These are phyloP conservation scores for Harrya chromipes DNA, from an alignment of 768 basidiomycete species.

Conservation along the genomic window DNA sequence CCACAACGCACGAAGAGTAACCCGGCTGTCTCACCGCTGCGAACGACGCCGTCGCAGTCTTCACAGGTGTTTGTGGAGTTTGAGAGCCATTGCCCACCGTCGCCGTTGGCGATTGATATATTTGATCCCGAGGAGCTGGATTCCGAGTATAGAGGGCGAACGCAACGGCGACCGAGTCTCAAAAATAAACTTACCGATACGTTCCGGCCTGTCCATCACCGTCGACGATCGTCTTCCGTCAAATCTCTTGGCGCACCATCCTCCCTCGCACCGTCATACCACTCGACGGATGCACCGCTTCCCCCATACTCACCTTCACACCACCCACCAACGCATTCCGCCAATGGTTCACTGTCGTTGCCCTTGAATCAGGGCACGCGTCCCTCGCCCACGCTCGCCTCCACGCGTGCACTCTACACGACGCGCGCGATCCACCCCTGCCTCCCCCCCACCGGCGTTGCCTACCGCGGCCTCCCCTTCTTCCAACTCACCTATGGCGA, in stretches of 20 bases:
- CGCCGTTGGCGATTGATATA: slow-evolving; percentile 22
- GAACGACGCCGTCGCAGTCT: slow-evolving; percentile 19
- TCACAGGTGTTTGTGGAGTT: slow-evolving; percentile 28
- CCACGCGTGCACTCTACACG: slow-evolving; percentile 54
- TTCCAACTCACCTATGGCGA: slow-evolving; percentile 65
- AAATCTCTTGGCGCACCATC: slow-evolving; percentile 33
- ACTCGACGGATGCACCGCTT: slow-evolving; percentile 20
- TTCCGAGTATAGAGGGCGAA: slow-evolving; percentile 25
- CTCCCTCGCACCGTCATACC: slow-evolving; percentile 20
- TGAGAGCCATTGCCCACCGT: slow-evolving; percentile 26
- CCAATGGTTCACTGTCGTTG: slow-evolving; percentile 13
- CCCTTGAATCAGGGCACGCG: slow-evolving; percentile 13
- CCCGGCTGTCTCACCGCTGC: slow-evolving; percentile 34
- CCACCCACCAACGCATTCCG: slow-evolving; percentile 6
- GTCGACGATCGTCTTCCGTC: slow-evolving; percentile 33
- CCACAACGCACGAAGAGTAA: slow-evolving; percentile 50
- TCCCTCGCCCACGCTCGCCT: slow-evolving; percentile 23
- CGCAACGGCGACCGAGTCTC: slow-evolving; percentile 29
- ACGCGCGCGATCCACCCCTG: slow-evolving; percentile 71
- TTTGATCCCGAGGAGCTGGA: slow-evolving; percentile 27
- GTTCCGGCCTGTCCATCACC: slow-evolving; percentile 31
- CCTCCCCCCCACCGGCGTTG: slow-evolving; percentile 56
- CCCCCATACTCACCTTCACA: slow-evolving; percentile 25
- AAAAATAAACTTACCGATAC: slow-evolving; percentile 34
- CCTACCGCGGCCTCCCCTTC: slow-evolving; percentile 75